Base-by-base conservation (phyloP, 352 stramenopile species). In the Globisporangium acanthophoron region DNA sequence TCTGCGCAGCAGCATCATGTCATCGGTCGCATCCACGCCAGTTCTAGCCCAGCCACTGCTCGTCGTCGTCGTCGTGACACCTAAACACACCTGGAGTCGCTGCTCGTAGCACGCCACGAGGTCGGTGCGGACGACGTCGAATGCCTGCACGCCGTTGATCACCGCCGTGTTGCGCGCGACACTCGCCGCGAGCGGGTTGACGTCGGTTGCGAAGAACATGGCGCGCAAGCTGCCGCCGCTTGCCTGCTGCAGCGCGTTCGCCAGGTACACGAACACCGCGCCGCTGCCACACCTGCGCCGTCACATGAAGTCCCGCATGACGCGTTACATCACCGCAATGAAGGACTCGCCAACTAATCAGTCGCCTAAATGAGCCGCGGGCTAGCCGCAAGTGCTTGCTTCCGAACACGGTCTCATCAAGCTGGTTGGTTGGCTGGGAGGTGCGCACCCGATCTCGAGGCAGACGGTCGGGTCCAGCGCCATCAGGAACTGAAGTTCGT, bases 121-220 rank as follows among this genome's bases (percentile, higher is more conserved):
- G 68, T 98, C 89, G 11, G 88, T 97, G 46, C 83, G 79, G 52
- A 94, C 71, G 13, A 94, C 70, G 48, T 96, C 76, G 39, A 96
- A 87, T 29, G 63, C 55, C 13, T 80, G 50, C 6, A 87, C 71
- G 46, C 75, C 71, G 59, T 99, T 98, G 43, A 78, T 78, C 63
- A 61, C 65, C 21, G 90, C 92, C 6, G 96, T 98, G n/a, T 71
- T 54, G 39, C 76, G 70, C 3, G 92, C 86, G 27, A 97, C 84
- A 16, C 71, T 56, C 1, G 94, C 73, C 11, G 96, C 96, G 40
- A 88, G 65, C 9, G 79, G 81, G 74, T 99, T 99, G 51, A 98
- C 90, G 66, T 99, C 96, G n/a, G 90, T 97, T 13, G 90, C 92
- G 41, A 90, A 65, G 56, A 88, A 86, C 64, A 87, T 70, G 2